Evolutionary conservation across 176 grass and related monocot genomes (phyloP).

Genomic region (Rhynchospora pubera): DNA sequence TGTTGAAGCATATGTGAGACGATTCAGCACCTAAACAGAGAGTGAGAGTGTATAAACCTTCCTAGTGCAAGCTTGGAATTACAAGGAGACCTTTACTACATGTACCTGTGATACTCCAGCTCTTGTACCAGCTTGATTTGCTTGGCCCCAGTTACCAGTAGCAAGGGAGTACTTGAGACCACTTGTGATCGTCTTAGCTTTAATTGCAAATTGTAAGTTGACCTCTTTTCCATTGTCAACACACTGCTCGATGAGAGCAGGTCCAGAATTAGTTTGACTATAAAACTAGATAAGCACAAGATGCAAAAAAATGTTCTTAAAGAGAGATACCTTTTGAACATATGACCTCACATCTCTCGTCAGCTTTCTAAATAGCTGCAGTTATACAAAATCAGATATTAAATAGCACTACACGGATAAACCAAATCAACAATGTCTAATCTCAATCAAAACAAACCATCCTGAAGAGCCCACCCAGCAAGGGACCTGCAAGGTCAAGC

Average conservation of each 20-base stretch:
- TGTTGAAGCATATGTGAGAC: conserved; percentile 93
- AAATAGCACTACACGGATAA: conserved; percentile 2
- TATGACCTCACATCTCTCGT: conserved; percentile 97
- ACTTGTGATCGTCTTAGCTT: conserved; percentile 96
- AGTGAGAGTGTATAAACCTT: conserved; percentile 2
- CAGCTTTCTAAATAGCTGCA: conserved; percentile 95
- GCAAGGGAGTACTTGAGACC: conserved; percentile 80
- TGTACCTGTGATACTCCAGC: conserved; percentile 94
- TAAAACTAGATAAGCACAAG: conserved; percentile 15
- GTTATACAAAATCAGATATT: conserved; percentile 23
- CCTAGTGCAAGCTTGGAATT: conserved; percentile 15
- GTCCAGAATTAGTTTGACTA: conserved; percentile 22
- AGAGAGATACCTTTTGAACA: conserved; percentile 80
- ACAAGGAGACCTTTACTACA: conserved; percentile 7
- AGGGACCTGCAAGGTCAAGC: conserved; percentile 94
- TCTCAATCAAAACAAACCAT: conserved; percentile 55
- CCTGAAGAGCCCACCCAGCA: conserved; percentile 90
- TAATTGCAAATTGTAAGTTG: conserved; percentile 98
- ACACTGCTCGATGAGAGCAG: conserved; percentile 45
- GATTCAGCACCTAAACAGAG: conserved; percentile 80
- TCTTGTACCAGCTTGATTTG: conserved; percentile 89
- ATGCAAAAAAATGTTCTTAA: conserved; percentile 8
- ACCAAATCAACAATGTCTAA: conserved; percentile 12
- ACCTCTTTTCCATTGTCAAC: conserved; percentile 99
- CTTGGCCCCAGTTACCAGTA: conserved; percentile 88